Conservation (phyloP, 768 basidiomycete species). For the Rhizopogon roseolus region DNA sequence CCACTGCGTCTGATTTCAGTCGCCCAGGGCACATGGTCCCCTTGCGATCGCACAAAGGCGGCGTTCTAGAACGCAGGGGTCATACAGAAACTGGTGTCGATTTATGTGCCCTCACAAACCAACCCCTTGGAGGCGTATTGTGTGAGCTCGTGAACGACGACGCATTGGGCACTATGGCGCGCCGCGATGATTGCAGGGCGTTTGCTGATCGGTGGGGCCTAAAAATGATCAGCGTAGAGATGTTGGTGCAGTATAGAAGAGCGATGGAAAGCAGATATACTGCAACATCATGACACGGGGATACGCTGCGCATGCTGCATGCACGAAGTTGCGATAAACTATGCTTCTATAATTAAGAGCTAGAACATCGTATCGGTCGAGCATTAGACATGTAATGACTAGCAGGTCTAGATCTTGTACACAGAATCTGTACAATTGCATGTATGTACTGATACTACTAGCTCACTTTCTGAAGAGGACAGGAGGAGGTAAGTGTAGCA, state of each 20-base stretch:
- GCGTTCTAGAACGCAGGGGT: slow-evolving; percentile 81
- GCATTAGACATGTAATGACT: too few species aligned
- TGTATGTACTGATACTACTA: too few species aligned
- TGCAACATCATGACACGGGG: background rate
- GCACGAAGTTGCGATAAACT: too few species aligned
- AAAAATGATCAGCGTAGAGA: slow-evolving; percentile 93
- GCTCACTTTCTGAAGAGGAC: too few species aligned
- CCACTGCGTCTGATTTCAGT: slow-evolving; percentile 66
- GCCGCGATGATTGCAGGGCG: slow-evolving; percentile 85
- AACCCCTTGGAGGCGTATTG: slow-evolving; percentile 66
- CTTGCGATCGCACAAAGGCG: slow-evolving; percentile 79
- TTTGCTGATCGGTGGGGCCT: slow-evolving; percentile 90
- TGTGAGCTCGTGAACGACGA: slow-evolving; percentile 97
- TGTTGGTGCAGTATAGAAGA: slow-evolving; percentile 48
- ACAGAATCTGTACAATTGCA: too few species aligned
- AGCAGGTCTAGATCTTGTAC: too few species aligned
- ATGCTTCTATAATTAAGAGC: background rate
- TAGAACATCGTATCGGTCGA: background rate
- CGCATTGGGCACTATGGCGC: slow-evolving; percentile 85
- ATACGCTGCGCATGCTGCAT: background rate
- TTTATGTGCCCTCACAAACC: slow-evolving; percentile 70
- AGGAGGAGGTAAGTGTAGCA: too few species aligned
- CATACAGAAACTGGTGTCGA: slow-evolving; percentile 94
- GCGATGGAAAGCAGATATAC: background rate
- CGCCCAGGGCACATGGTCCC: slow-evolving; percentile 97